phyloP scores from a whole-genome alignment of 1,284 basidiomycete genomes.

The Cutaneotrichosporon spelunceum region DNA sequence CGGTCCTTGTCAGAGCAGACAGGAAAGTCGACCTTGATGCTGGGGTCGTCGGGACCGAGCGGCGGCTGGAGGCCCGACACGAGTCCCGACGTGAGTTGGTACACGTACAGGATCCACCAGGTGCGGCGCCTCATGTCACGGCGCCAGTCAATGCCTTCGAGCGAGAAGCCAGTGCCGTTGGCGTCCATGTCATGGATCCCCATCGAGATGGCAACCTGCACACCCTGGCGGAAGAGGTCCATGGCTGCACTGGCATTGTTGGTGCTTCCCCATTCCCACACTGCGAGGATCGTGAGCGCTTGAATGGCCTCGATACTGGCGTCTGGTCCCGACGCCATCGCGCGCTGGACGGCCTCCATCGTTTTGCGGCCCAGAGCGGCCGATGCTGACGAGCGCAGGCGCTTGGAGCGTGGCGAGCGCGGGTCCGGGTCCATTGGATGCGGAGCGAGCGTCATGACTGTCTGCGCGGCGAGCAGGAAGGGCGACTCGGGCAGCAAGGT shows the following conservation, averaged over 20 bases:
- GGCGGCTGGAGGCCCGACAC: conserved; percentile 36
- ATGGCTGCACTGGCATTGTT: conserved; percentile 37
- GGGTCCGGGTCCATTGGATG: conserved; percentile 45
- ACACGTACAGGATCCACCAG: conserved; percentile 49
- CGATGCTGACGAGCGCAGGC: conserved; percentile 37
- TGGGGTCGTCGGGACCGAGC: conserved; percentile 42
- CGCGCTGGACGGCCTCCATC: conserved; percentile 26
- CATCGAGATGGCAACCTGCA: conserved; percentile 48
- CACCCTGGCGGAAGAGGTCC: conserved; percentile 32
- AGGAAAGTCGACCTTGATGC: conserved; percentile 48
- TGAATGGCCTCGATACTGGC: conserved; percentile 44
- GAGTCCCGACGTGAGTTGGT: conserved; percentile 36
- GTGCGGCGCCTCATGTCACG: conserved; percentile 48
- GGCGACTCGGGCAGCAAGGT: conserved; percentile 43
- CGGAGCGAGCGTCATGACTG: conserved; percentile 48
- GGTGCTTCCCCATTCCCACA: conserved; percentile 50
- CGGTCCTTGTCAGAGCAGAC: conserved; percentile 40
- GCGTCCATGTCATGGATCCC: conserved; percentile 47
- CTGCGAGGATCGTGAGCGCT: conserved; percentile 42
- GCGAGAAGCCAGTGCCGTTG: conserved; percentile 12
- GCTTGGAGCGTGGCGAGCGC: conserved; percentile 38
- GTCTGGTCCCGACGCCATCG: conserved; percentile 7
- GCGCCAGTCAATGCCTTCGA: conserved; percentile 48
- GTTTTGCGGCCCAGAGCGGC: conserved; percentile 29
- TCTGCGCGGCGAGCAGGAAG: conserved; percentile 49